phyloP scores from a whole-genome alignment of 768 basidiomycete species.

The Tulasnella sp. region DNA sequence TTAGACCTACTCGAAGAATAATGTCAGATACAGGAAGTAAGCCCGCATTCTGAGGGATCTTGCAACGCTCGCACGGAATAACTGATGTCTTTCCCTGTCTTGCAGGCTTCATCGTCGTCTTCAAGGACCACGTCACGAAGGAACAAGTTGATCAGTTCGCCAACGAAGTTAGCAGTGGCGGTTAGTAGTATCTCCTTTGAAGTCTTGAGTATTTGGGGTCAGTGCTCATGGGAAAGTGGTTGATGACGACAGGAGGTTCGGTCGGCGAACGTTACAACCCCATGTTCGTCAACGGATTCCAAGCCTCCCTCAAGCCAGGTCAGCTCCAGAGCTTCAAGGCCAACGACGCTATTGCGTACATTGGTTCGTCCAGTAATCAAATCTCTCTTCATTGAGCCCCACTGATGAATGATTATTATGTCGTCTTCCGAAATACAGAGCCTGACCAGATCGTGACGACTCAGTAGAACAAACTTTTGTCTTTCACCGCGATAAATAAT shows the following conservation, averaged over 20 bases:
- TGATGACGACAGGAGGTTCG: not conserved
- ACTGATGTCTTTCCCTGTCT: not conserved
- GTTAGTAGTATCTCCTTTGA: not conserved
- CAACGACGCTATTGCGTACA: not conserved
- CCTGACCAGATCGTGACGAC: not conserved
- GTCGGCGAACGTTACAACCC: not conserved
- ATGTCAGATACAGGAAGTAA: not conserved
- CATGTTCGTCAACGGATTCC: not conserved
- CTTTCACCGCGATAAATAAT: too few species aligned
- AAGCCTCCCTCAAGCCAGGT: not conserved
- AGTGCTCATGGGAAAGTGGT: not conserved
- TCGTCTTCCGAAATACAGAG: not conserved
- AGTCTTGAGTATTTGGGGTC: not conserved
- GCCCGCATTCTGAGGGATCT: not conserved
- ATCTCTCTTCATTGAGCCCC: too few species aligned
- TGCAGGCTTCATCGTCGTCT: constrained; percentile 13
- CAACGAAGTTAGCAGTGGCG: not conserved
- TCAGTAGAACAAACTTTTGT: not conserved
- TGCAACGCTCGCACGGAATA: not conserved
- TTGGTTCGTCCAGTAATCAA: not conserved
- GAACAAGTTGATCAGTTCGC: constrained; percentile 4
- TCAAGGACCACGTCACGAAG: constrained; percentile 8
- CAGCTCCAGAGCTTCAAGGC: not conserved
- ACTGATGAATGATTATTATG: not conserved
- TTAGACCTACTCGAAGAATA: not conserved